Base-by-base conservation (phyloP, 352 stramenopile species). In the Detonula confervacea region DNA sequence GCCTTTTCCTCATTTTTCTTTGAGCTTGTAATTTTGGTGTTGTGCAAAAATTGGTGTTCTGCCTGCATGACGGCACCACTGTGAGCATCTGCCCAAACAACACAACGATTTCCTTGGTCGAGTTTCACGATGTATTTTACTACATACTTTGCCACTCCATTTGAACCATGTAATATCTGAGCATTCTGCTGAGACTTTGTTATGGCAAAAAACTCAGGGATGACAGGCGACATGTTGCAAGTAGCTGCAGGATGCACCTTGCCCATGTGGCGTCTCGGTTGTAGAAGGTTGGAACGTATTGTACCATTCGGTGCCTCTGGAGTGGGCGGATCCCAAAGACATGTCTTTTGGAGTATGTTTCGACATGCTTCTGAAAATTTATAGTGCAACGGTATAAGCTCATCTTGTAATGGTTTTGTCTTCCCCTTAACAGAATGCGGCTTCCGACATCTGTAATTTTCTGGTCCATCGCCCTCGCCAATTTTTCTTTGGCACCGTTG, bases 261-360 rank as follows among this genome's bases (percentile, higher is more conserved):
- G 4, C 73, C 73, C 29, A 77, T 61, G 60, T 82, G 73, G 7
- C 62, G n/a, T 47, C 14, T 82, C 3, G 73, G 73, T 44, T 29
- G 12, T 2, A 82, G 27, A 5, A 72, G 25, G 22, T 73, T 47
- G 51, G 11, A n/a, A 11, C 24, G 4, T 25, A 75, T 70, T 24
- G 18, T 60, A 5, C 72, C 72, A 61, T 70, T 65, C 9, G 56
- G 54, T 18, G 42, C 35, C 25, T 64, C 62, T 8, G 65, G 42
- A 11, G 22, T 49, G 14, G 59, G 20, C 8, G 25, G n/a, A 25
- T 56, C 30, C 27, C 46, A 70, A 11, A 78, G 42, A 33, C 52
- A 61, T 20, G 24, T 27, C 20, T 61, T 0, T n/a, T 29, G 9
- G 16, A 80, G 44, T 24, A 73, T 51, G 22, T 66, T 11, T 6